Base-by-base conservation (phyloP, 805 yeast species). In the Yamadazyma sp. region DNA sequence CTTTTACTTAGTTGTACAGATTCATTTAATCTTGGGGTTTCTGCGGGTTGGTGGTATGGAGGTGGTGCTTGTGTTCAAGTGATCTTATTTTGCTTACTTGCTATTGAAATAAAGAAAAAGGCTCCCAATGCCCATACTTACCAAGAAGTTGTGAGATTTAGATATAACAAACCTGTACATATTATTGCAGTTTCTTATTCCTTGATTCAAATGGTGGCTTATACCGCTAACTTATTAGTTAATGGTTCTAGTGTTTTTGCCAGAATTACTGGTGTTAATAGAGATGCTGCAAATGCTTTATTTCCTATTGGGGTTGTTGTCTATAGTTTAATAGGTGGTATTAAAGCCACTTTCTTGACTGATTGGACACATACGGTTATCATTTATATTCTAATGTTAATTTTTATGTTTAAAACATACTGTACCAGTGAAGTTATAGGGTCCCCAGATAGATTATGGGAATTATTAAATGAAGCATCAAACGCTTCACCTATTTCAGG, bases 251-350 rank as follows among this genome's bases (percentile, higher is more conserved):
- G 63, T 33, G 69, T 62, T 5, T 55, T 69, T 40, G 40, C 57
- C 17, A 62, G 54, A 8, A 41, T 61, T 10, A 65, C 75, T 6
- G 76, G 75, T 5, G 66, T 70, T 60, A 59, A 66, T 39, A 56
- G 60, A 24, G 65, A 64, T 20, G 77, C 76, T 10, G 69, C 73
- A 3, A 58, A 63, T 26, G 61, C 70, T 43, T 48, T 73, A 14
- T 47, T 71, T 3, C 76, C 76, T 3, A 42, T 70, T 12, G 89
- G 89, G 51, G 87, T 83, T 30, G 72, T 82, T 34, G 56, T 81
- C 24, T 85, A 84, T 59, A 83, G 91, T 2, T 58, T 83, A 34
- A 78, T 82, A 49, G 95, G 95, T 47, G 95, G 94, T 47, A 72
- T 85, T 50, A 83, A 80, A 52, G 88, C 94, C 3, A 84, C 93